Conservation (phyloP, 768 basidiomycete genomes). For the Calocybe gangraenosa region DNA sequence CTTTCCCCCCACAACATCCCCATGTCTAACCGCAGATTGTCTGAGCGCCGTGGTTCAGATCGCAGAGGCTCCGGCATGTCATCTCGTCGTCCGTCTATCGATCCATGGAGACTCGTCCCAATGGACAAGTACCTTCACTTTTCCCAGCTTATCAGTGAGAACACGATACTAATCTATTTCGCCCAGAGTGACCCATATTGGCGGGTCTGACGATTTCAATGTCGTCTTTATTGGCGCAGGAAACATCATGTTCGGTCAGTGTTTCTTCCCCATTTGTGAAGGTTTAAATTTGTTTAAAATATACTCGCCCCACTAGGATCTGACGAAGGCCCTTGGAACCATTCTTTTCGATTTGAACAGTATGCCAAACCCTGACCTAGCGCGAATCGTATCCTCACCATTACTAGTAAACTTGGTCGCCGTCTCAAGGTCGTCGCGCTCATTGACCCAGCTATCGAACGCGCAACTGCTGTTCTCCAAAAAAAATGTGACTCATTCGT, state of each 20-base stretch:
- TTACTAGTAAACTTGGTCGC: slow-evolving; percentile 80
- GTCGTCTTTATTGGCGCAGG: slow-evolving; percentile 94
- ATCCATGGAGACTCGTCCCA: slow-evolving; percentile 68
- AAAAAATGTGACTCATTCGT: slow-evolving; percentile 94
- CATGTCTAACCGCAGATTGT: slow-evolving; percentile 40
- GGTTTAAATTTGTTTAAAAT: not conserved
- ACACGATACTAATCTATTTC: slow-evolving; percentile 11
- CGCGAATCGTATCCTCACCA: slow-evolving; percentile 10
- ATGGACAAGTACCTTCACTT: slow-evolving; percentile 63
- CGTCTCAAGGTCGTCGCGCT: slow-evolving; percentile 95
- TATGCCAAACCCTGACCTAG: slow-evolving; percentile 27
- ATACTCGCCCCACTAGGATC: slow-evolving; percentile 48
- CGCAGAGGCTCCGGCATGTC: slow-evolving; percentile 34
- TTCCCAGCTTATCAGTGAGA: slow-evolving; percentile 1
- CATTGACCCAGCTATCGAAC: slow-evolving; percentile 85
- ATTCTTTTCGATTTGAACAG: slow-evolving; percentile 90
- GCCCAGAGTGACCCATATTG: slow-evolving; percentile 43
- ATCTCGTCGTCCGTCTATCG: slow-evolving; percentile 70
- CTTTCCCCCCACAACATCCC: slow-evolving; percentile 10
- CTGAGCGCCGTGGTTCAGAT: slow-evolving; percentile 48
- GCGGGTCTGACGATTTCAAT: slow-evolving; percentile 77
- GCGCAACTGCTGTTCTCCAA: slow-evolving; percentile 73
- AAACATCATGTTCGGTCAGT: slow-evolving; percentile 94
- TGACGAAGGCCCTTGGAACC: slow-evolving; percentile 89
- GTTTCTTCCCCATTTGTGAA: slow-evolving; percentile 5